A percentile compares a stretch with the other conserved stretches of the same genome.
Evolutionary conservation across 2,329 filamentous ascomycete species (phyloP).

Genomic region (Drechslerella stenobrocha): DNA sequence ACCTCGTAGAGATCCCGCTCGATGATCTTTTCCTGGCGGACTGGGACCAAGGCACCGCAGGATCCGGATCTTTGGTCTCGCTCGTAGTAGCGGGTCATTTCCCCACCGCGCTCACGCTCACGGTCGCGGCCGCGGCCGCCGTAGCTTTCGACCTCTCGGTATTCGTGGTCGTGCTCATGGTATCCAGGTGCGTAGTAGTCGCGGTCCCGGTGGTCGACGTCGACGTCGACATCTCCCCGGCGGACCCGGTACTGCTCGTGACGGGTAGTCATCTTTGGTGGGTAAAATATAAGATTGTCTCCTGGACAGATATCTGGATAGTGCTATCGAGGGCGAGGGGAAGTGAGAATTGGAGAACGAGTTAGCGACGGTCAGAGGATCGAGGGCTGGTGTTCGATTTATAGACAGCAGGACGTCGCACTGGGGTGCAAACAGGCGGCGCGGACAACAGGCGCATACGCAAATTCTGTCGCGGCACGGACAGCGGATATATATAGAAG

Average conservation of each 20-base stretch:
- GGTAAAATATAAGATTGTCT: conserved; percentile 7
- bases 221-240: conserved; percentile 40
- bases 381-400: too few species aligned
- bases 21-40: conserved; percentile 48
- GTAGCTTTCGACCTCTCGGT: conserved; percentile 36
- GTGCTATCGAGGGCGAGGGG: not conserved
- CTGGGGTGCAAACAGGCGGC: too few species aligned
- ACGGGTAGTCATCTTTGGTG: conserved; percentile 23
- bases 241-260: conserved; percentile 32
- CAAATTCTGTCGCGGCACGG: too few species aligned
- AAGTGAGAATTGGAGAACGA: not conserved
- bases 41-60: conserved; percentile 34
- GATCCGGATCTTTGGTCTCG: conserved; percentile 37
- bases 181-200: conserved; percentile 35
- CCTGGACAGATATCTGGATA: not conserved
- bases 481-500: too few species aligned
- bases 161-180: conserved; percentile 44
- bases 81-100: conserved; percentile 40
- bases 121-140: conserved; percentile 15
- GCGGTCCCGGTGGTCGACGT: conserved; percentile 43
- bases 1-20: conserved; percentile 47
- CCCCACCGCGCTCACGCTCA: conserved; percentile 26
- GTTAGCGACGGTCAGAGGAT: too few species aligned
- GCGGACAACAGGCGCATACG: too few species aligned
- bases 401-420: too few species aligned